phyloP scores from a whole-genome alignment of 352 stramenopile genomes.

The Phytophthora agathidicida region DNA sequence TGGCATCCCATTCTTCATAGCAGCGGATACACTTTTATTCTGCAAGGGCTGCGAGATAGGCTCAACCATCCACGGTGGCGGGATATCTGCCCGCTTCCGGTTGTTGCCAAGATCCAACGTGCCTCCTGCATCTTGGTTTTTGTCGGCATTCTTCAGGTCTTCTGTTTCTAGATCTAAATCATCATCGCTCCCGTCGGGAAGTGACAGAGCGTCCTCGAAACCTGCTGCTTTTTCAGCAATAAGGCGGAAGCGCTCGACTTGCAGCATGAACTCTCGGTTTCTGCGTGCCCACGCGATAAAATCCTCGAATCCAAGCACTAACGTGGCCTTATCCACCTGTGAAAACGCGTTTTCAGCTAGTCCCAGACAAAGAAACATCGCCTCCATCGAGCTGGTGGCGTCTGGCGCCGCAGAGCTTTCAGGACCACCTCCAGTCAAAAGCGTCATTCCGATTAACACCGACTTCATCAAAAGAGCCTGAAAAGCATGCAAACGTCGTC shows the following conservation, averaged over 20 bases:
- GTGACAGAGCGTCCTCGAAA: slow-evolving; percentile 65
- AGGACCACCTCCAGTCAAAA: slow-evolving; percentile 52
- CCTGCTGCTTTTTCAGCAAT: slow-evolving; percentile 73
- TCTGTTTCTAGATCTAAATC: slow-evolving; percentile 81
- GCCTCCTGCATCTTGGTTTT: not conserved
- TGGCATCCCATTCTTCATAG: slow-evolving; percentile 36
- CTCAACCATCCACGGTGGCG: slow-evolving; percentile 58
- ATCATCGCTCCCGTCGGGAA: slow-evolving; percentile 70
- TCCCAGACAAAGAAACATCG: slow-evolving; percentile 52
- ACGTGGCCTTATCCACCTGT: slow-evolving; percentile 50
- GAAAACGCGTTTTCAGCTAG: slow-evolving; percentile 66
- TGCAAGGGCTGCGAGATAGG: slow-evolving; percentile 21
- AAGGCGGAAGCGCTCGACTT: slow-evolving; percentile 78
- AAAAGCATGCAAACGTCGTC: too few species aligned
- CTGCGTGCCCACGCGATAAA: slow-evolving; percentile 86
- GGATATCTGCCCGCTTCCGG: slow-evolving; percentile 26
- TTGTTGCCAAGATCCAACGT: not conserved
- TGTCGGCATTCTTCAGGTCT: slow-evolving; percentile 2
- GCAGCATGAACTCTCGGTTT: slow-evolving; percentile 87
- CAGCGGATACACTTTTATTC: not conserved
- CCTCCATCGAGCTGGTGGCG: slow-evolving; percentile 27
- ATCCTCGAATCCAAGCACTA: slow-evolving; percentile 71
- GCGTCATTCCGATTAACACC: slow-evolving; percentile 69
- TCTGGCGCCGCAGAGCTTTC: slow-evolving; percentile 5
- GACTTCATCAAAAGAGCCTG: slow-evolving; percentile 86